Percentiles rank a stretch among this genome's conserved stretches.
Conservation (phyloP, 768 basidiomycete species). For the Trametes cinnabarina region DNA sequence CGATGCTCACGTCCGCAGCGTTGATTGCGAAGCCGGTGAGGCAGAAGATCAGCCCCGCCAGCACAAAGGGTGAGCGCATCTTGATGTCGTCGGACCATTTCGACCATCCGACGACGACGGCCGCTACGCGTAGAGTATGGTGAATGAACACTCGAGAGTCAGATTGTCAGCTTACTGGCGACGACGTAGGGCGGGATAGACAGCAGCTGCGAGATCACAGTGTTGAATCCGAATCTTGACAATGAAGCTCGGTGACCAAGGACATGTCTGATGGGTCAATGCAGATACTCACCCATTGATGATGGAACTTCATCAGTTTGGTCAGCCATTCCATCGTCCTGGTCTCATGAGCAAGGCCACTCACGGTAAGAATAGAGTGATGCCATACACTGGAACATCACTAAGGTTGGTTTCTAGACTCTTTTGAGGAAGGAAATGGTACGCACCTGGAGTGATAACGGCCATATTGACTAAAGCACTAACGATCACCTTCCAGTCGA, state of each 20-base stretch:
- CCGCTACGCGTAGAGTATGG: slow-evolving; percentile 37
- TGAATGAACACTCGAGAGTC: no score
- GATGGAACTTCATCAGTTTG: neutral
- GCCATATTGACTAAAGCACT: slow-evolving; percentile 59
- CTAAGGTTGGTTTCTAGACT: neutral
- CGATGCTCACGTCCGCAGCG: slow-evolving; percentile 48
- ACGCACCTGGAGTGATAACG: slow-evolving; percentile 56
- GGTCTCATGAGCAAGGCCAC: slow-evolving; percentile 21
- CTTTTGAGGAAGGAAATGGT: neutral
- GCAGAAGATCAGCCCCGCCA: slow-evolving; percentile 46
- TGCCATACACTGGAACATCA: slow-evolving; percentile 54
- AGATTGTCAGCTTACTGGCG: slow-evolving; percentile 45
- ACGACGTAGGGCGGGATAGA: slow-evolving; percentile 65
- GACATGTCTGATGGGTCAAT: slow-evolving; percentile 33
- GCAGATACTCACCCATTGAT: slow-evolving; percentile 26
- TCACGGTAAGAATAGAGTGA: slow-evolving; percentile 67
- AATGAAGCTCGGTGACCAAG: slow-evolving; percentile 27
- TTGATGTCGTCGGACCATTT: slow-evolving; percentile 56
- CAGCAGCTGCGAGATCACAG: slow-evolving; percentile 57
- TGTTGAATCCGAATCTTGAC: slow-evolving; percentile 54
- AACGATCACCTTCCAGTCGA: slow-evolving; percentile 52
- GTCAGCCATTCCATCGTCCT: neutral
- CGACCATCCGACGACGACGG: slow-evolving; percentile 50
- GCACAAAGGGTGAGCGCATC: slow-evolving; percentile 57
- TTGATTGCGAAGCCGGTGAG: slow-evolving; percentile 63